These are phyloP conservation scores for Davidsoniella neocaledoniae DNA, from an alignment of 2,329 filamentous ascomycete genomes.

Conservation along the genomic window DNA sequence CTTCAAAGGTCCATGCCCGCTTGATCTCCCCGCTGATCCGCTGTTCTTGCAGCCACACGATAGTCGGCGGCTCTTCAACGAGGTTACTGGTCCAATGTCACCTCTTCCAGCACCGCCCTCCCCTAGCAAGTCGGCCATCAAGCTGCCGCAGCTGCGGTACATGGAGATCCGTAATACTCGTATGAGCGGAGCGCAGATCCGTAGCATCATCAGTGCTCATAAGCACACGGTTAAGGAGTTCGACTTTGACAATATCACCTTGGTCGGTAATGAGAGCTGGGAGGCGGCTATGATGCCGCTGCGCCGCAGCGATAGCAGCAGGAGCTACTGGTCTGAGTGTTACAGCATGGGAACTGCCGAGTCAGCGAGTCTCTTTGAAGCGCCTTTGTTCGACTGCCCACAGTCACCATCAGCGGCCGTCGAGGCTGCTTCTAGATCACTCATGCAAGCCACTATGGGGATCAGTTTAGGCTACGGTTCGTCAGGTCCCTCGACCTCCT, in stretches of 20 bases:
- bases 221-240: slow-evolving; percentile 55
- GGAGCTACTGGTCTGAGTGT: slow-evolving; percentile 24
- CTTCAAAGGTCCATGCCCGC: slow-evolving; percentile 53
- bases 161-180: slow-evolving; percentile 57
- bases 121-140: slow-evolving; percentile 35
- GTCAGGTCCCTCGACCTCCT: too few relatives aligned
- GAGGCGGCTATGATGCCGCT: slow-evolving; percentile 66
- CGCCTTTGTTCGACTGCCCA: slow-evolving; percentile 4
- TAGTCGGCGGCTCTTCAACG: slow-evolving; percentile 32
- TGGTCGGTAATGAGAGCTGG: slow-evolving; percentile 56
- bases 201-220: slow-evolving; percentile 50
- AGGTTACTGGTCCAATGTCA: slow-evolving; percentile 48
- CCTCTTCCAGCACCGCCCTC: slow-evolving; percentile 24
- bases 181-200: slow-evolving; percentile 55
- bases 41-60: slow-evolving; percentile 20
- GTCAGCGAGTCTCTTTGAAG: slow-evolving; percentile 2
- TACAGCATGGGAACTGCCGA: slow-evolving; percentile 1
- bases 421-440: slow-evolving; percentile 33
- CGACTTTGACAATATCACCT: slow-evolving; percentile 59
- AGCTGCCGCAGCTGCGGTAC: slow-evolving; percentile 49
- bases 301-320: slow-evolving; percentile 22
- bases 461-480: slow-evolving; percentile 18
- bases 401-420: slow-evolving; percentile 33
- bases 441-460: slow-evolving; percentile 25
- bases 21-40: slow-evolving; percentile 48